Base-by-base conservation (phyloP, 306 rosid species). In the Prunus mira region DNA sequence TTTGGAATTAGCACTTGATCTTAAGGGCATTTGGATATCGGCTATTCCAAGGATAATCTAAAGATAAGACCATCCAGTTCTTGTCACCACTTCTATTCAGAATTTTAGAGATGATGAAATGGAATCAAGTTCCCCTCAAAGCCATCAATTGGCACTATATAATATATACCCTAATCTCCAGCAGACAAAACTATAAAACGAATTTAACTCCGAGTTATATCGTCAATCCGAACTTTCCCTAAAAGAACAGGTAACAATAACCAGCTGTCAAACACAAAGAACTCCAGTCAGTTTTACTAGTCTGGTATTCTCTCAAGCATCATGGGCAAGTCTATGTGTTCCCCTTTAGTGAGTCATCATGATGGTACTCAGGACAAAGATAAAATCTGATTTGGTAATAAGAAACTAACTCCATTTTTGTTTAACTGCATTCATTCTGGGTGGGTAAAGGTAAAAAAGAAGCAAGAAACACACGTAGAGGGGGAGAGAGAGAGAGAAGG, bases 51-150 rank as follows among this genome's bases (percentile, higher is more conserved):
- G 60, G 71, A 71, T 58, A 58, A 57, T 71, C 76, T 52, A 66
- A 79, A 74, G 52, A 71, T 57, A 50, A 75, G 78, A 12, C 76
- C 65, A 49, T 71, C 61, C 34, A 62, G n/a, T 43, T 71, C 27
- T 28, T 30, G 61, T 28, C 51, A 60, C 56, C 14, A 65, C 63
- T 73, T 52, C 70, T 46, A 46, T 61, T 80, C 41, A 3, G 18
- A 50, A 22, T 68, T 15, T 30, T 43, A 56, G 30, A 51, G 57
- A 56, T 20, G 62, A 65, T 71, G 69, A 49, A 55, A 63, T 41
- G 77, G 92, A 88, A 88, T 83, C 85, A 17, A 71, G 81, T 79
- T 89, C 87, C 61, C 64, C 85, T 64, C 74, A 50, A 76, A 65
- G 65, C 75, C 72, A 75, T 67, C 81, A 34, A 75, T 71, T 61